Base-by-base conservation (phyloP, 202 grass and related monocot species). In the Saccharum hybrid region DNA sequence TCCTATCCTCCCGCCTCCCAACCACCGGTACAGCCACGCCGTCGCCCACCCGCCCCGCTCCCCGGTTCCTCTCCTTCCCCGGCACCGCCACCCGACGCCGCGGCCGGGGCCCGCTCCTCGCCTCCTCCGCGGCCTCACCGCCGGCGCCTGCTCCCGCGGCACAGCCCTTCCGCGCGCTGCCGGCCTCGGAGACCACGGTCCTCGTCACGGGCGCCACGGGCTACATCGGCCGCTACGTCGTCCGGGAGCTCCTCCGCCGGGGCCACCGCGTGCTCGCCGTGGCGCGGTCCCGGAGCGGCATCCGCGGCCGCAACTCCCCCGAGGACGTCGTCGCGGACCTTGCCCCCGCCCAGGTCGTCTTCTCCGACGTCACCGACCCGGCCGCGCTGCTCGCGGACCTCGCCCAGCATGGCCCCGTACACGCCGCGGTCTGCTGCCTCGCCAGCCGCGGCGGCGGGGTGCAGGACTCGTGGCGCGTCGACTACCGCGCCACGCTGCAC, bases 181-280 rank as follows among this genome's bases (percentile, higher is more conserved):
- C 82, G 33, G 86, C 83, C 4, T 82, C 85, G 16, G 89, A 96
- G 82, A 86, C 89, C 75, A 98, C 89, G 36, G 91, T 98, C n/a
- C 74, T 98, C 12, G 91, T 98, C 42, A 92, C 92, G 6, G 96
- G 96, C 74, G 81, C 96, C 16, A 95, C 96, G 16, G 91, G 96
- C 81, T 95, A 98, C 90, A 95, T 95, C 82, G 93, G 93, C 16
- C 83, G 89, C 10, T 94, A 84, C 83, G 96, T 98, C 1, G 96
- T 92, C 60, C 90, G 87, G 57, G 96, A 98, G 89, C 91, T 95
- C 23, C 83, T 90, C 66, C 83, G 81, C 70, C 92, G 96, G 10
- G 92, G 92, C 45, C 85, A 93, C 89, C 79, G 81, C 73, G 93
- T 98, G n/a, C 43, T 98, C 71, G 89, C 92, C 63, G 87, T 98